Evolutionary conservation across 495 filamentous ascomycete genomes (phyloP).

Genomic region (Pseudomonodictys pantanalensis): DNA sequence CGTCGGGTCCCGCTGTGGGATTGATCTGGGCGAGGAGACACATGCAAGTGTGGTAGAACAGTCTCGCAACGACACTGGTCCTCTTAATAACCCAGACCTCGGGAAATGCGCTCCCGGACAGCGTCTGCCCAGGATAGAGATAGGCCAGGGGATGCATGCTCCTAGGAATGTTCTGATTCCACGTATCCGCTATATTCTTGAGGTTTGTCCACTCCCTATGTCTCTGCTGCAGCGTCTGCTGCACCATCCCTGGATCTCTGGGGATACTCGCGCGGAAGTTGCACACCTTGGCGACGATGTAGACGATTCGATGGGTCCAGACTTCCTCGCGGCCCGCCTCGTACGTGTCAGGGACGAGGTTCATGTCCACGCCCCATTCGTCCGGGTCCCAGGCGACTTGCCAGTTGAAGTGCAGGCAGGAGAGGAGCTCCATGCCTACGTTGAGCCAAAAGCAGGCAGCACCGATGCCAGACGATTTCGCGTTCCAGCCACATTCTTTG

Average conservation of each 20-base stretch:
- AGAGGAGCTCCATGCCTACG: slow-evolving; percentile 82
- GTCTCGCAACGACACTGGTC: slow-evolving; percentile 71
- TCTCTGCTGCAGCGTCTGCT: slow-evolving; percentile 60
- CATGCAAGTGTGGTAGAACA: slow-evolving; percentile 90
- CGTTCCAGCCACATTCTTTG: slow-evolving; percentile 87
- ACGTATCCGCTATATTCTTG: slow-evolving; percentile 71
- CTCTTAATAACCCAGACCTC: slow-evolving; percentile 87
- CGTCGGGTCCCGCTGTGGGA: slow-evolving; percentile 55
- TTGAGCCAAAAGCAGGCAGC: slow-evolving; percentile 95
- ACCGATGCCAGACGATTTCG: slow-evolving; percentile 72
- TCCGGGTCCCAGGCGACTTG: slow-evolving; percentile 87
- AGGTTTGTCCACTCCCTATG: slow-evolving; percentile 76
- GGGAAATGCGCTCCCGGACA: slow-evolving; percentile 72
- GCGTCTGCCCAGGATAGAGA: slow-evolving; percentile 65
- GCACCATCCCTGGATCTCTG: slow-evolving; percentile 48
- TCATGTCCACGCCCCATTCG: slow-evolving; percentile 85
- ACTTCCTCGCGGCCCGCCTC: slow-evolving; percentile 65
- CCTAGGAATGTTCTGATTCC: slow-evolving; percentile 72
- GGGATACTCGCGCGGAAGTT: slow-evolving; percentile 68
- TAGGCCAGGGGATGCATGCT: slow-evolving; percentile 87
- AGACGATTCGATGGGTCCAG: slow-evolving; percentile 91
- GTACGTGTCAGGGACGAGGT: slow-evolving; percentile 56
- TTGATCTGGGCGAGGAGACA: slow-evolving; percentile 77
- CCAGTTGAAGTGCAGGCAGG: slow-evolving; percentile 85
- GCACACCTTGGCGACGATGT: slow-evolving; percentile 81